Evolutionary conservation across 208 protist genomes (phyloP).

Genomic region (Cochliopodium minus): DNA sequence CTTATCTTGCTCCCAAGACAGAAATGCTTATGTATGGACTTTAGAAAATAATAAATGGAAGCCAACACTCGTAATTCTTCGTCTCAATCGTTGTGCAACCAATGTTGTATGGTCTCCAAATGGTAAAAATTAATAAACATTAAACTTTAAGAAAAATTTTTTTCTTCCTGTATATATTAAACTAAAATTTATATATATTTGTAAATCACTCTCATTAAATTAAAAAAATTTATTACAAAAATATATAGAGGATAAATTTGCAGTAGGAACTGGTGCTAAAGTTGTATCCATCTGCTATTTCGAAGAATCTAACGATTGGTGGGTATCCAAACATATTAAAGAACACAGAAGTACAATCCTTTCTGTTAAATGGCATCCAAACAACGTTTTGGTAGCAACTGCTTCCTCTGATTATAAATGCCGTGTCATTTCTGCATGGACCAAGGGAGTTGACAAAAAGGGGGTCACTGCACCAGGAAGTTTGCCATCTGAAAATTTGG

Average conservation of each 20-base stretch:
- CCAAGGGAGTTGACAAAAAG: conserved; percentile 52
- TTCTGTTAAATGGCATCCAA: conserved; percentile 58
- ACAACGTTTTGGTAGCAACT: conserved; percentile 45
- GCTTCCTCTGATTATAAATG: conserved; percentile 46
- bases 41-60: conserved; percentile 42
- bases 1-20: conserved; percentile 63
- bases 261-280: conserved; percentile 51
- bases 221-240: too few relatives aligned
- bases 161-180: too few relatives aligned
- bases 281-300: conserved; percentile 60
- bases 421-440: conserved; percentile 41
- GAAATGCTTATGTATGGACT: conserved; percentile 79
- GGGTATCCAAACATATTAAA: conserved; percentile 57
- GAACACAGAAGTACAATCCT: conserved; percentile 45
- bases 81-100: conserved; percentile 50
- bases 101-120: conserved; percentile 46
- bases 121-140: conserved; percentile 14
- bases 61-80: conserved; percentile 59
- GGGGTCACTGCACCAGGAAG: not conserved
- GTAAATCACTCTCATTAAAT: too few relatives aligned
- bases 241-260: conserved; percentile 58
- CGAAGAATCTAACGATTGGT: conserved; percentile 71
- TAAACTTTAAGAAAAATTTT: too few relatives aligned
- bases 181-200: too few relatives aligned
- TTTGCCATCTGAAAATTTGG: conserved; percentile 14